Evolutionary conservation across 345 rosid species (phyloP).

Genomic region (Diplotaxis tenuifolia): DNA sequence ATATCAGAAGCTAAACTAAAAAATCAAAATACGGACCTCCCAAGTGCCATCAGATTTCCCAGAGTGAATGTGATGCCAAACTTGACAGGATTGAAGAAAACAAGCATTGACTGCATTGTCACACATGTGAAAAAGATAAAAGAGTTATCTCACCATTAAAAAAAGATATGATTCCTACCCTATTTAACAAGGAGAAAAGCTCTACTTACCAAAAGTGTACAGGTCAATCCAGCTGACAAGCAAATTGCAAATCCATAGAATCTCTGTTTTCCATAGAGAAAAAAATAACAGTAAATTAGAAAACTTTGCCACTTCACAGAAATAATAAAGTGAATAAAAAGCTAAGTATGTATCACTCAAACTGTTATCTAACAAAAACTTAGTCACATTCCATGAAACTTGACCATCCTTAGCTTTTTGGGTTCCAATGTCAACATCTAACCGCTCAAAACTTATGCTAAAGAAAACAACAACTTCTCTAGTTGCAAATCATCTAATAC

Average conservation of each 20-base stretch:
- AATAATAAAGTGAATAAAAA: no score
- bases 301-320: no score
- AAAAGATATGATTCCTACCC: no score
- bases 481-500: no score
- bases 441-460: no score
- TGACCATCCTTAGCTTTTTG: no score
- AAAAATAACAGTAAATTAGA: not conserved
- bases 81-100: slow-evolving; percentile 88
- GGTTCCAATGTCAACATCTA: no score
- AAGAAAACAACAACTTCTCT: no score
- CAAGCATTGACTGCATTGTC: slow-evolving; percentile 79
- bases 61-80: slow-evolving; percentile 88
- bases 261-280: slow-evolving; percentile 45
- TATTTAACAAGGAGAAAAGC: no score
- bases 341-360: no score
- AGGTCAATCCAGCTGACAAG: slow-evolving; percentile 70
- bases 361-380: not conserved
- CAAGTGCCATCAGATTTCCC: slow-evolving; percentile 92
- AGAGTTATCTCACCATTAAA: not conserved
- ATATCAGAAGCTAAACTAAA: slow-evolving; percentile 13
- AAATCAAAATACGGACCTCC: slow-evolving; percentile 61
- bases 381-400: not conserved
- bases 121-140: not conserved
- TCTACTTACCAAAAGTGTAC: slow-evolving; percentile 84
- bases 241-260: slow-evolving; percentile 82